Evolutionary conservation across 208 protist species (phyloP).

Genomic region (Acanthamoeba royreba): DNA sequence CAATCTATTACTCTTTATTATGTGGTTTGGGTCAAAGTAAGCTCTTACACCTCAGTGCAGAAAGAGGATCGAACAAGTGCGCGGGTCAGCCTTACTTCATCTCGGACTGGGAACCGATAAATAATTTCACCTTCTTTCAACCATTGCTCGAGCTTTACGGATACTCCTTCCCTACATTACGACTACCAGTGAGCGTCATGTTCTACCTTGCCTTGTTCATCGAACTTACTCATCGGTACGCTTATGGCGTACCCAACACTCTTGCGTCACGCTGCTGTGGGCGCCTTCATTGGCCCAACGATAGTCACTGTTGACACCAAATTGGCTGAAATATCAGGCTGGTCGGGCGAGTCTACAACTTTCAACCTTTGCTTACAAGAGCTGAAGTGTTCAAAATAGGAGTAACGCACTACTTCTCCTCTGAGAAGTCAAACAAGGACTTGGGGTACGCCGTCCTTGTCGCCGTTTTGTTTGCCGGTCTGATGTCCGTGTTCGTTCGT

Average conservation of each 20-base stretch:
- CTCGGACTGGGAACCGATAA: slow-evolving; percentile 55
- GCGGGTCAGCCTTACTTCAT: slow-evolving; percentile 60
- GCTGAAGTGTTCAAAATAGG: slow-evolving; percentile 61
- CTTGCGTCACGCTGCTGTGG: neutral
- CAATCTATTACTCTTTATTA: neutral
- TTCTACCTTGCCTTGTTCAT: slow-evolving; percentile 54
- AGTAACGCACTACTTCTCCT: slow-evolving; percentile 63
- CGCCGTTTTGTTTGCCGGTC: neutral
- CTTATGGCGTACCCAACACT: neutral
- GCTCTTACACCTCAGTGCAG: neutral
- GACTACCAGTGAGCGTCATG: slow-evolving; percentile 35
- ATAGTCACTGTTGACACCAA: neutral
- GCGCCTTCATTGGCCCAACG: too few species aligned
- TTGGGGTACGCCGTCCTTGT: neutral
- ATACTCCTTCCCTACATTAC: slow-evolving; percentile 14
- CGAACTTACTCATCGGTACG: slow-evolving; percentile 17
- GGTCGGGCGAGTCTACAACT: slow-evolving; percentile 53
- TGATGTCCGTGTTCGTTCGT: neutral
- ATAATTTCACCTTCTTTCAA: slow-evolving; percentile 63
- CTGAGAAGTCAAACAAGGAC: slow-evolving; percentile 36
- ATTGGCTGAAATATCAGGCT: neutral
- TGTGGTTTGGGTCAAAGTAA: neutral
- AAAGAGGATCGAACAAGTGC: neutral
- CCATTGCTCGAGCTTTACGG: slow-evolving; percentile 43
- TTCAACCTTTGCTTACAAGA: slow-evolving; percentile 60